A percentile compares a stretch with the other conserved stretches of the same genome.
Conservation (phyloP, 805 yeast species). For the Hanseniaspora valbyensis region DNA sequence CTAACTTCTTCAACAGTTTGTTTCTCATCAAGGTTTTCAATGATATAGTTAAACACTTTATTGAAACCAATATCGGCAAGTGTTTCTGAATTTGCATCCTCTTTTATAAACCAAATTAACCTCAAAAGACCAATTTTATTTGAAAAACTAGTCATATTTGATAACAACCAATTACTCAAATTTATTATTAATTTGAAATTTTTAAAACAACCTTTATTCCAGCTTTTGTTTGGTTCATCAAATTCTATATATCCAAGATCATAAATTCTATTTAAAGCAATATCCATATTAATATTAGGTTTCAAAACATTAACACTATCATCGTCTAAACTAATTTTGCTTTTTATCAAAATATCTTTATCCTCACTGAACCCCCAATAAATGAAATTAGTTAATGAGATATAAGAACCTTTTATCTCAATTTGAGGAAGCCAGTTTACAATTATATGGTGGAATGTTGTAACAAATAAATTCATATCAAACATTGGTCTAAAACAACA, state of each 20-base stretch:
- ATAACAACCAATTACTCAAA: neutral
- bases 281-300: neutral
- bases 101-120: neutral
- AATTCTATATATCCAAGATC: neutral
- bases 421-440: neutral
- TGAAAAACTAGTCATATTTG: neutral
- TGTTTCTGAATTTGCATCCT: neutral
- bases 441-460: conserved; percentile 3
- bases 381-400: conserved; percentile 10
- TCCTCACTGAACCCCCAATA: conserved; percentile 9
- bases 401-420: neutral
- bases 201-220: neutral
- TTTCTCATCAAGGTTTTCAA: neutral
- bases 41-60: neutral
- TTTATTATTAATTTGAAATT: neutral
- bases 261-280: neutral
- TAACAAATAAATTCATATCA: neutral
- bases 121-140: neutral
- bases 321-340: neutral
- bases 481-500: conserved; percentile 6
- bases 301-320: neutral
- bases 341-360: neutral
- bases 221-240: neutral
- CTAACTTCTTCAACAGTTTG: neutral
- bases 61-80: neutral